Evolutionary conservation across 2,329 filamentous ascomycete species (phyloP).

Genomic region (Grosmannia huntii): DNA sequence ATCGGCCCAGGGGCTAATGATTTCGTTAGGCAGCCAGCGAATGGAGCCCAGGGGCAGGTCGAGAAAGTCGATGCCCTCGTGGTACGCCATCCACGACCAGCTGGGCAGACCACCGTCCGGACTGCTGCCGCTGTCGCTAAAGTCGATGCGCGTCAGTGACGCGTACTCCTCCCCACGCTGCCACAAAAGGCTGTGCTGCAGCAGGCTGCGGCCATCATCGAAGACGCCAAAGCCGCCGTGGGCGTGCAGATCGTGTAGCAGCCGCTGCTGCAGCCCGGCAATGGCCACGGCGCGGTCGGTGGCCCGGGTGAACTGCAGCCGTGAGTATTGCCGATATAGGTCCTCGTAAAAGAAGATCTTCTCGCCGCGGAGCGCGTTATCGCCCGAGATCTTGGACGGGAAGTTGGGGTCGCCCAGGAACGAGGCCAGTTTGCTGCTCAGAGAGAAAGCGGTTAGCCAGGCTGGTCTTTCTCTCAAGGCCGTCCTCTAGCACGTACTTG

Average conservation of each 20-base stretch:
- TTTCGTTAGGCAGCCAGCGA: background rate
- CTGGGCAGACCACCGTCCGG: slow-evolving; percentile 11
- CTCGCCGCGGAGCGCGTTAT: background rate
- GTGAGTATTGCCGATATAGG: slow-evolving; percentile 19
- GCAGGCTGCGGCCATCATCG: slow-evolving; percentile 9
- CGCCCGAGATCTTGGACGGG: slow-evolving; percentile 9
- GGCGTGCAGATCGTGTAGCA: slow-evolving; percentile 13
- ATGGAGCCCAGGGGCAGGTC: slow-evolving; percentile 10
- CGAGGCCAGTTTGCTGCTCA: slow-evolving; percentile 4
- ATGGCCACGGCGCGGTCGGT: slow-evolving; percentile 21
- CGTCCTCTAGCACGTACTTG: background rate
- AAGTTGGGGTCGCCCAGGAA: slow-evolving; percentile 19
- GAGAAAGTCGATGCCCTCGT: slow-evolving; percentile 19
- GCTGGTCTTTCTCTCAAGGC: background rate
- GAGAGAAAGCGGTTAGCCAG: background rate
- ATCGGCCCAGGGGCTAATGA: background rate
- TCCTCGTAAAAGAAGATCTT: slow-evolving; percentile 16
- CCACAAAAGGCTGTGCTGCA: slow-evolving; percentile 20
- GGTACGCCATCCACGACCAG: slow-evolving; percentile 25
- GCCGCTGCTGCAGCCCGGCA: slow-evolving; percentile 18
- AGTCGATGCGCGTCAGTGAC: background rate
- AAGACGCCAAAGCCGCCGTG: slow-evolving; percentile 21
- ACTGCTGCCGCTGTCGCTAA: background rate
- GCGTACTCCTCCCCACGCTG: slow-evolving; percentile 7
- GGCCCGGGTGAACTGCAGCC: slow-evolving; percentile 13